Conservation (phyloP, 805 yeast species). For the Barnettozyma populi region DNA sequence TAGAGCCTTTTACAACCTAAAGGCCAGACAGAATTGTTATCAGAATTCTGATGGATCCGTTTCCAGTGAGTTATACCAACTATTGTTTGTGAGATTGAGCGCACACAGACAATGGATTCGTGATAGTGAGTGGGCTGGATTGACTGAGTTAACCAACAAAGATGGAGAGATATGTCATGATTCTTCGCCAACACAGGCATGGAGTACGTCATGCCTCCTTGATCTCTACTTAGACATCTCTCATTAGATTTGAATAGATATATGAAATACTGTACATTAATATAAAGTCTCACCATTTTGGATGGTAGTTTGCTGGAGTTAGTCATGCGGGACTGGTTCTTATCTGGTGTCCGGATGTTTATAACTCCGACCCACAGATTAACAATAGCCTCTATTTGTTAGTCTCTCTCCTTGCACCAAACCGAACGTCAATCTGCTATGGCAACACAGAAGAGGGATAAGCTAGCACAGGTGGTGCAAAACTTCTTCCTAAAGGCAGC, state of each 20-base stretch:
- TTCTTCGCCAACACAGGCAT: conserved; percentile 94
- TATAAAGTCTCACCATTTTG: no score
- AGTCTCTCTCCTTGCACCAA: not conserved
- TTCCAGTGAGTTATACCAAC: conserved; percentile 49
- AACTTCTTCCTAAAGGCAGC: conserved; percentile 64
- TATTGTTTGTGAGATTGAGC: conserved; percentile 52
- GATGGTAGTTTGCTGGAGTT: no score
- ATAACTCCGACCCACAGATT: not conserved
- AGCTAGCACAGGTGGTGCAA: conserved; percentile 25
- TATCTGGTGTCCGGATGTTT: not conserved
- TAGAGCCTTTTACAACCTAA: conserved; percentile 64
- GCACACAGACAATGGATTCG: conserved; percentile 66
- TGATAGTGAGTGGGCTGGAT: conserved; percentile 87
- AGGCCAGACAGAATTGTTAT: conserved; percentile 36
- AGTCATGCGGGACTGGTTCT: no score
- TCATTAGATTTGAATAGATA: conserved; percentile 1
- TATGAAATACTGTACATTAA: not conserved
- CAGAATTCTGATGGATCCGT: conserved; percentile 32
- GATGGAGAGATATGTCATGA: conserved; percentile 78
- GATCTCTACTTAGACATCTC: conserved; percentile 66
- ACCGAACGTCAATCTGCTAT: not conserved
- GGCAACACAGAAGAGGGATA: conserved; percentile 18
- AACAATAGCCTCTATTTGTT: not conserved
- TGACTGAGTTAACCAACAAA: conserved; percentile 87
- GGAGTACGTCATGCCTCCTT: conserved; percentile 85